phyloP scores from a whole-genome alignment of 345 rosid genomes.

The Citrus reticulata region DNA sequence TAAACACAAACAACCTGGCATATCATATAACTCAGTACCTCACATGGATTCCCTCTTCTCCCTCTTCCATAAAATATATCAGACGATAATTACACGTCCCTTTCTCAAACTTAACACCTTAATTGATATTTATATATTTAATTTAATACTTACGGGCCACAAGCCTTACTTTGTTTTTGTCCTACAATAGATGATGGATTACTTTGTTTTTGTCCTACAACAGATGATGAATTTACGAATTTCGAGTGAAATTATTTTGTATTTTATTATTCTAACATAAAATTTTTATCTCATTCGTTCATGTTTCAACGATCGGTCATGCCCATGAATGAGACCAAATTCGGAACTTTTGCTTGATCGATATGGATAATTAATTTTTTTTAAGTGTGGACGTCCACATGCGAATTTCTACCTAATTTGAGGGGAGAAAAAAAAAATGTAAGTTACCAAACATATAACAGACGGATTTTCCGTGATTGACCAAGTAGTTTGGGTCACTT shows the following conservation, averaged over 20 bases:
- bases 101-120: constrained; percentile 5
- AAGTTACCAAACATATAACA: too few relatives aligned
- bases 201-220: background rate
- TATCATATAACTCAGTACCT: constrained; percentile 22
- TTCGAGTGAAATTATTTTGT: background rate
- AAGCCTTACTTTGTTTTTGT: background rate
- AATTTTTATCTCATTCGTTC: background rate
- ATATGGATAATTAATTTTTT: too few relatives aligned
- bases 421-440: too few relatives aligned
- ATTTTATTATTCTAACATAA: background rate
- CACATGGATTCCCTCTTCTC: constrained; percentile 56
- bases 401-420: background rate
- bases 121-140: background rate
- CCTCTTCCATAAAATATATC: constrained; percentile 7
- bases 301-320: background rate
- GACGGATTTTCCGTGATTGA: too few relatives aligned
- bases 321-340: background rate
- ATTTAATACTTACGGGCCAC: constrained; percentile 4
- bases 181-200: constrained; percentile 5
- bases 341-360: background rate
- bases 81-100: background rate
- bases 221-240: constrained; percentile 10
- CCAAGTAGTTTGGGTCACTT: too few relatives aligned
- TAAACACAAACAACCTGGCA: constrained; percentile 20
- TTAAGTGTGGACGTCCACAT: background rate